Conservation (phyloP, 2,329 filamentous ascomycete species). For the Ceratocystis ficicola region DNA sequence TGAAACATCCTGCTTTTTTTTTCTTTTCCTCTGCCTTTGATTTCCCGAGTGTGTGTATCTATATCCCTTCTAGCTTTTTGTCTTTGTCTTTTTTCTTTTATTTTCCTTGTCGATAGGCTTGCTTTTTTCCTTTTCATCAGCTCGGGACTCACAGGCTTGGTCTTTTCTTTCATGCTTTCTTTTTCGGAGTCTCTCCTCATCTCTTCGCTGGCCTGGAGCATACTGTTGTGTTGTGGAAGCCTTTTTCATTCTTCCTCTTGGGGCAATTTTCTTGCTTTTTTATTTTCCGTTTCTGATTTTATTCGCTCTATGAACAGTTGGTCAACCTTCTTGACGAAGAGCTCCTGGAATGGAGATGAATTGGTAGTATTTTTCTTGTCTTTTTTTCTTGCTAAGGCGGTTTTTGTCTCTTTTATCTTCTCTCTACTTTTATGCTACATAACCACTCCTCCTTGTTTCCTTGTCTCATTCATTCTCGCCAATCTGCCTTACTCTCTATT, state of each 20-base stretch:
- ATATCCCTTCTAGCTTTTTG: conserved; percentile 21
- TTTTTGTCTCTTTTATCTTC: conserved; percentile 12
- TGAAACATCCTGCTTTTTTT: conserved; percentile 16
- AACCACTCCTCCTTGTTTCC: conserved; percentile 3
- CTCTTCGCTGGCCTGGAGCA: not conserved
- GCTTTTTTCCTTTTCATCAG: conserved; percentile 1
- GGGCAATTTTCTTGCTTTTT: conserved; percentile 5
- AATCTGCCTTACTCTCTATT: not conserved
- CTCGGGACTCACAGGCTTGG: not conserved
- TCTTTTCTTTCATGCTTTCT: not conserved
- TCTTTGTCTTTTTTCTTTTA: not conserved
- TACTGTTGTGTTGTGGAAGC: not conserved
- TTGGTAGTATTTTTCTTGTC: conserved; percentile 5
- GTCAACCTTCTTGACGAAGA: conserved; percentile 12
- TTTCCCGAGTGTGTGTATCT: conserved; percentile 20
- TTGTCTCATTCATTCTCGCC: not conserved
- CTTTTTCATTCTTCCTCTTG: not conserved
- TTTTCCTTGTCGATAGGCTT: conserved; percentile 9
- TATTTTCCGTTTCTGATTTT: conserved; percentile 11
- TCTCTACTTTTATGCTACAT: conserved; percentile 12
- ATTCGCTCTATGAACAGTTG: conserved; percentile 4
- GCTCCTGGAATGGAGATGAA: conserved; percentile 7
- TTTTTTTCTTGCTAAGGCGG: conserved; percentile 12
- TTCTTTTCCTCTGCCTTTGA: conserved; percentile 15
- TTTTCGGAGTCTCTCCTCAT: not conserved